Evolutionary conservation across 2,329 filamentous ascomycete species (phyloP).

Genomic region (Phyllosticta citrichinensis): DNA sequence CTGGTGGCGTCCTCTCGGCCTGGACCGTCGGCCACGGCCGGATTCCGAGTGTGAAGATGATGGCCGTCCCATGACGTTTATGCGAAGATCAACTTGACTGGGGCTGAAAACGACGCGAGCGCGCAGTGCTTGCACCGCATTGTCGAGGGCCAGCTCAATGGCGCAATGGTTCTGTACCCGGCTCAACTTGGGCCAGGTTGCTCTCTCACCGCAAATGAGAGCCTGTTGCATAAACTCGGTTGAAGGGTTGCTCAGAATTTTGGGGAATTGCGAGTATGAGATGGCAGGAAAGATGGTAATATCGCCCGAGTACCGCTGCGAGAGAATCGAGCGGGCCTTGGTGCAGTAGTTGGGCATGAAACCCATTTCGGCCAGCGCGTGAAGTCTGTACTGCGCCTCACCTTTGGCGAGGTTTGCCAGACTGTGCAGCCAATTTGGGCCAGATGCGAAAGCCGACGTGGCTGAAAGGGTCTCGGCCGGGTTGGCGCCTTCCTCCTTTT

Average conservation of each 20-base stretch:
- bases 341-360: constrained; percentile 69
- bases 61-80: constrained; percentile 19
- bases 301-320: constrained; percentile 86
- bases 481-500: constrained; percentile 55
- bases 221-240: constrained; percentile 76
- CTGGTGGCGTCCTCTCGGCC: neutral
- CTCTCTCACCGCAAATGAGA: constrained; percentile 67
- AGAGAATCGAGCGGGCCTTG: constrained; percentile 71
- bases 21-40: neutral
- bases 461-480: constrained; percentile 23
- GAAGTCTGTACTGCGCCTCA: constrained; percentile 70
- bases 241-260: constrained; percentile 74
- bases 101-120: constrained; percentile 60
- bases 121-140: constrained; percentile 59
- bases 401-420: constrained; percentile 66
- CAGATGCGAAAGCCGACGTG: constrained; percentile 28
- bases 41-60: constrained; percentile 7
- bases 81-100: constrained; percentile 41
- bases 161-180: constrained; percentile 79
- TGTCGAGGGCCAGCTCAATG: constrained; percentile 75
- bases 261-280: constrained; percentile 60
- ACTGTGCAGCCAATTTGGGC: constrained; percentile 52
- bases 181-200: constrained; percentile 84
- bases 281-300: constrained; percentile 88
- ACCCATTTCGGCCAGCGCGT: constrained; percentile 69